Conservation (phyloP, 768 basidiomycete species). For the Infundibulicybe gibba region DNA sequence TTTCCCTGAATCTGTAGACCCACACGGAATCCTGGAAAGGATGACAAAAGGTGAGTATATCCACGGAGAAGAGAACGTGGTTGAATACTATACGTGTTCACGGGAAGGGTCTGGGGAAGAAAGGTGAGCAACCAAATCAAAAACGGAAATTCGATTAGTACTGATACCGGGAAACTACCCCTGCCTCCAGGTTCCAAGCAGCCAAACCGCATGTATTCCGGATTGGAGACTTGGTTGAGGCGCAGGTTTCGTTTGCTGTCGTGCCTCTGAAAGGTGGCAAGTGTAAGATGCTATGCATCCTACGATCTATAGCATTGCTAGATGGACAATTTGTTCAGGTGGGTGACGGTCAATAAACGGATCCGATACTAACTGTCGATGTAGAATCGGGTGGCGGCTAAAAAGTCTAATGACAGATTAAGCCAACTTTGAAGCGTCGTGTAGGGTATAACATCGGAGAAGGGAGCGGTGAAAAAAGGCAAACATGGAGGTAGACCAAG, state of each 20-base stretch:
- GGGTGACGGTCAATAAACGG: background rate
- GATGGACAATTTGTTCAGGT: conserved; percentile 12
- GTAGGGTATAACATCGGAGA: no score
- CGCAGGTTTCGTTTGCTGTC: conserved; percentile 10
- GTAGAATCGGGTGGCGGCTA: no score
- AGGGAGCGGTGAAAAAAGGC: no score
- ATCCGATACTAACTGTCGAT: no score
- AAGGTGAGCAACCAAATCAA: no score
- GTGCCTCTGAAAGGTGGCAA: conserved; percentile 7
- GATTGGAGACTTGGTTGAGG: conserved; percentile 15
- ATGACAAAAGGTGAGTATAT: background rate
- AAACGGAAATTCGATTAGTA: no score
- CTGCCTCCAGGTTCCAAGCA: conserved; percentile 3
- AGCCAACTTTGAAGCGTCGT: no score
- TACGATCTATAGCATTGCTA: conserved; percentile 7
- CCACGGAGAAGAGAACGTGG: background rate
- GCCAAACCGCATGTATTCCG: conserved; percentile 6
- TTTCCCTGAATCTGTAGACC: background rate
- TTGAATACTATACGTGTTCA: background rate
- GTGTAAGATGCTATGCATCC: conserved; percentile 6
- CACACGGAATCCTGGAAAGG: background rate
- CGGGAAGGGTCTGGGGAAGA: no score
- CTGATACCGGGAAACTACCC: no score
- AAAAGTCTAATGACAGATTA: no score
- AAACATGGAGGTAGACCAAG: no score